A percentile compares a stretch with the other conserved stretches of the same genome.
phyloP scores from a whole-genome alignment of 495 filamentous ascomycete genomes.

The Cercophora samala region DNA sequence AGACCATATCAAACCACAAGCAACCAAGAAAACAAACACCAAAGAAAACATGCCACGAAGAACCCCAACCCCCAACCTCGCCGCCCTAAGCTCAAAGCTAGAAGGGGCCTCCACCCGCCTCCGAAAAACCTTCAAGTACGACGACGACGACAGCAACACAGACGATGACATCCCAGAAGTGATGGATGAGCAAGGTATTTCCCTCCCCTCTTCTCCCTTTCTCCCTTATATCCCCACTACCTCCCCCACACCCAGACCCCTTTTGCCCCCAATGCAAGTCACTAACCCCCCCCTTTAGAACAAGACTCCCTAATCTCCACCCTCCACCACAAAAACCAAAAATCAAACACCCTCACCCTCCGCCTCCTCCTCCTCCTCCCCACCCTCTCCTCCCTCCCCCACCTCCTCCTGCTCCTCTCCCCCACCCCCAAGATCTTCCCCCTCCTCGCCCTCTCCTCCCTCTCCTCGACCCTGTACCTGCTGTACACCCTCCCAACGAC shows the following conservation, averaged over 20 bases:
- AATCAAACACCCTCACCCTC: slow-evolving; percentile 58
- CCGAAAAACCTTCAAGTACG: slow-evolving; percentile 62
- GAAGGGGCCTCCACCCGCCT: slow-evolving; percentile 42
- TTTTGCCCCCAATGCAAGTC: no score
- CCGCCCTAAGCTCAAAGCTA: slow-evolving; percentile 1
- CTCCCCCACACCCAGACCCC: no score
- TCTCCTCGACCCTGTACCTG: slow-evolving; percentile 56
- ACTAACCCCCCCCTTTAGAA: slow-evolving; percentile 41
- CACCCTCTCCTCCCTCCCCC: slow-evolving; percentile 48
- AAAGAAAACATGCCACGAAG: neutral
- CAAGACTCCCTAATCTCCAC: slow-evolving; percentile 66
- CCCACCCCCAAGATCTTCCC: slow-evolving; percentile 51
- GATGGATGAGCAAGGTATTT: slow-evolving; percentile 61
- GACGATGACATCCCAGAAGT: slow-evolving; percentile 45
- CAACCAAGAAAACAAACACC: no score
- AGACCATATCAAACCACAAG: no score
- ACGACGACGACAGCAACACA: slow-evolving; percentile 48
- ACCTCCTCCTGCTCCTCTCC: slow-evolving; percentile 53
- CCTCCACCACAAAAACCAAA: slow-evolving; percentile 55
- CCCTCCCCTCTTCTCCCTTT: neutral
- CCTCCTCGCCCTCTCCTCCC: slow-evolving; percentile 56
- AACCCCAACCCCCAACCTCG: neutral
- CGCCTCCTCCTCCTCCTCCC: slow-evolving; percentile 58
- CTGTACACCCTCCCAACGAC: slow-evolving; percentile 42
- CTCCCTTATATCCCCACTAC: slow-evolving; percentile 7